phyloP scores from a whole-genome alignment of 768 basidiomycete species.

The Coprinellus micaceus region DNA sequence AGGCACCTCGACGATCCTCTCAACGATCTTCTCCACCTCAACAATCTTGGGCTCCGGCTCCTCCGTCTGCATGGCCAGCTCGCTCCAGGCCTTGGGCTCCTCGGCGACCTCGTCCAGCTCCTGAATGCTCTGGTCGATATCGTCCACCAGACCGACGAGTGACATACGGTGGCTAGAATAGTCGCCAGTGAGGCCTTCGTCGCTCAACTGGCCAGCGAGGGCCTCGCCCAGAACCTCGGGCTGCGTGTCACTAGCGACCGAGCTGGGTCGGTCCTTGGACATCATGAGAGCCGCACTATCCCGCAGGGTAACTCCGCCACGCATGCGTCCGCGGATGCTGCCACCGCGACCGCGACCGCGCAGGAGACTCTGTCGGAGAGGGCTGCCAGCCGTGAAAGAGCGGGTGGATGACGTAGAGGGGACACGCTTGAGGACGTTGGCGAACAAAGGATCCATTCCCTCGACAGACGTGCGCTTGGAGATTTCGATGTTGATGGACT shows the following conservation, averaged over 20 bases:
- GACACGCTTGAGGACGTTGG: constrained; percentile 66
- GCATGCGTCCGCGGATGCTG: constrained; percentile 47
- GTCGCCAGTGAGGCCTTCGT: neutral
- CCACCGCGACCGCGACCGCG: constrained; percentile 25
- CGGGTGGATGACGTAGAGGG: constrained; percentile 45
- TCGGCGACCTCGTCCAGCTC: constrained; percentile 40
- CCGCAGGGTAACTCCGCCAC: constrained; percentile 68
- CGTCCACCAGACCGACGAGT: constrained; percentile 8
- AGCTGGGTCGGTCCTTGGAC: constrained; percentile 51
- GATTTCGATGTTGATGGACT: constrained; percentile 30
- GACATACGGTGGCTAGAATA: constrained; percentile 3
- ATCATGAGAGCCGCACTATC: constrained; percentile 27
- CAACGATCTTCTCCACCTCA: constrained; percentile 5
- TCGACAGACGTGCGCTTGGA: constrained; percentile 74
- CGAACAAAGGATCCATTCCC: constrained; percentile 85
- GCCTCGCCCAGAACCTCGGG: constrained; percentile 69
- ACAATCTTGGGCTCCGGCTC: constrained; percentile 10
- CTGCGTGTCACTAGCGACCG: constrained; percentile 58
- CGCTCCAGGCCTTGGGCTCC: constrained; percentile 5
- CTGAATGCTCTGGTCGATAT: constrained; percentile 28
- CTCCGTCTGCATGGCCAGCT: constrained; percentile 50
- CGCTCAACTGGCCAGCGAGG: constrained; percentile 28
- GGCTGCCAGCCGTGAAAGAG: constrained; percentile 57
- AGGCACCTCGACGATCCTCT: constrained; percentile 5
- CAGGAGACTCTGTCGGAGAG: constrained; percentile 57